Evolutionary conservation across 2,329 filamentous ascomycete genomes (phyloP), one percentile per base, ranked within the genome.

Genomic region (Penicillium sp.): DNA sequence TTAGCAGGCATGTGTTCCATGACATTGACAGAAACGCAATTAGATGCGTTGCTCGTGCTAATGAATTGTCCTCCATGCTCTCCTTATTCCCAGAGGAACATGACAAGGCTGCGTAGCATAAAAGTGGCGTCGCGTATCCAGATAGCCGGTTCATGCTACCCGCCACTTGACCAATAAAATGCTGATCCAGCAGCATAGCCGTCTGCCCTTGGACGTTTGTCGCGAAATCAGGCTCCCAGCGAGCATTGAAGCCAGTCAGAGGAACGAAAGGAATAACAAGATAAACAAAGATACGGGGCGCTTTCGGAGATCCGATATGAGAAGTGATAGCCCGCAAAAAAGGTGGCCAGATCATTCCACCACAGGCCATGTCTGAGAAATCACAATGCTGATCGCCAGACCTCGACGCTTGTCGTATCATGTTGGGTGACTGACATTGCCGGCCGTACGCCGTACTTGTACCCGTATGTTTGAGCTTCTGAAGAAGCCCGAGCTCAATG

Each of bases 11-110:
- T 57, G 56, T 75, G 74, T 3, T 79, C 78, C 60, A 80, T 73
- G 0, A 72, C 64, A 13, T 80, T 76, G 37, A 76, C 73, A 3
- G 77, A 77, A 1, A 76, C 66, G 4, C 75, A 76, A 54, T 79
- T 80, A 2, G 75, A 73, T 1, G 77, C 77, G 59, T 80, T 80
- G 65, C 75, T 79, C 2, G 79, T 65, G 0, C 78, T 73, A 52
- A 79, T 76, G 16, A 80, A 45, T 75, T 78, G 1, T 79, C 76
- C 1, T 73, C 78, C 28, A 75, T 74, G 3, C 63, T 66, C 8
- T 65, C 62, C 49, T 67, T 73, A 40, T 79, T 80, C 5, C 78
- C 78, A 4, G 79, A 65, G 6, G 76, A 74, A n/a, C 70, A 72
- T 7, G 78, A 76, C 61, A 78, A 80, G 26, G 76, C 70, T 1